Base-by-base conservation (phyloP, 768 basidiomycete genomes). In the Scleroderma citrinum region DNA sequence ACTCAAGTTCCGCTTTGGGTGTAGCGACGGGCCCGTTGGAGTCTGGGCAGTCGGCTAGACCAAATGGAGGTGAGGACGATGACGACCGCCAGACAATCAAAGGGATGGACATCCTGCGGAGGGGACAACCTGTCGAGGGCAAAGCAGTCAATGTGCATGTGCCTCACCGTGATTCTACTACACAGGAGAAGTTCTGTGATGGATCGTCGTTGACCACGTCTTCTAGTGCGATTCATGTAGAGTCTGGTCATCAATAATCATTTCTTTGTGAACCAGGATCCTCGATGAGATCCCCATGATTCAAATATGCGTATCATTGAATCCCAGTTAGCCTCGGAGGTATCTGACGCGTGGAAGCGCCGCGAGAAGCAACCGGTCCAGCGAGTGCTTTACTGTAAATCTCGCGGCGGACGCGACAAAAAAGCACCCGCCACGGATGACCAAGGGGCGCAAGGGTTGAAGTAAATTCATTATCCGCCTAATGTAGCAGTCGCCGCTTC, bases 1-100 rank as follows among this genome's bases (percentile, higher is more conserved):
- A 53, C 39, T 66, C 61, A 34, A 58, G 59, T 43, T 55, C 19
- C 42, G 35, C 29, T 52, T 23, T 29, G 40, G 45, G 8, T 56
- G 48, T 41, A 43, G 47, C 53, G 23, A 40, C 26, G 26, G 26
- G 38, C 30, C 31, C 55, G 35, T 48, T 46, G 41, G 57, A 53
- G 17, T 48, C 1, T 43, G 48, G 24, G 2, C 57, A 49, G 34
- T 32, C 35, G 47, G 52, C 19, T 59, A 50, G 55, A 20, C 30
- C 34, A 36, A 24, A 44, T 20, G 35, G 21, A 38, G 44, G 43
- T 26, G 66, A 60, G n/a, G 71, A 69, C 44, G 71, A 67, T 49
- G 63, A 80, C 69, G 54, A 80, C 73, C 63, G 74, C 62, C 52
- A 72, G 58, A 58, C 71, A 56, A 64, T 68, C 53, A 59, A 65